Evolutionary conservation across 345 rosid species (phyloP).

Genomic region (Luvunga scandens): DNA sequence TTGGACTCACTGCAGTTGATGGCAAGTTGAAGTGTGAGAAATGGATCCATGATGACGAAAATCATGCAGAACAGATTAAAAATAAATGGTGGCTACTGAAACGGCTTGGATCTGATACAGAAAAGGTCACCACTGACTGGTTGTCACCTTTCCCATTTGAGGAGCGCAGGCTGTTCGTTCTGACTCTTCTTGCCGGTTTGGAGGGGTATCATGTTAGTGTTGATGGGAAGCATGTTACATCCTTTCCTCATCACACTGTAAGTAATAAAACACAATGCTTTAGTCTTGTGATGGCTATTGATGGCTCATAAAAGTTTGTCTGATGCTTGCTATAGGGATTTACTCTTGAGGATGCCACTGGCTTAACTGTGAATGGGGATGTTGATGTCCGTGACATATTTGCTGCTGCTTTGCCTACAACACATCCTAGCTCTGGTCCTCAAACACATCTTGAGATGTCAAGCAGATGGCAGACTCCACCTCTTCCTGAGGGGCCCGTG

Average conservation of each 20-base stretch:
- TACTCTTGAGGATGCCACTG: constrained; percentile 97
- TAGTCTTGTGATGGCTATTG: constrained; percentile 13
- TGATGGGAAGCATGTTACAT: constrained; percentile 86
- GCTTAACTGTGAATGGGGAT: constrained; percentile 73
- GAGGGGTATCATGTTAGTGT: constrained; percentile 90
- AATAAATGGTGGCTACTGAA: constrained; percentile 84
- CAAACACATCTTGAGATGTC: constrained; percentile 83
- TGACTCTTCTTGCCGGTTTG: constrained; percentile 86
- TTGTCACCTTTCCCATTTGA: constrained; percentile 89
- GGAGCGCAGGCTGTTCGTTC: constrained; percentile 74
- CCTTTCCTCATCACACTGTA: constrained; percentile 92
- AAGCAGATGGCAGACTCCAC: constrained; percentile 75
- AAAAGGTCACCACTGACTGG: constrained; percentile 76
- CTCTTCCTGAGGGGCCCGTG: constrained; percentile 51
- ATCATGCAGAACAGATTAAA: constrained; percentile 58
- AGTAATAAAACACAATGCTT: constrained; percentile 29
- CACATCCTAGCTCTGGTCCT: constrained; percentile 86
- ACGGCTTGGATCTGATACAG: constrained; percentile 65
- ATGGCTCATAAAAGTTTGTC: constrained; percentile 21
- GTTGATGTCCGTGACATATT: constrained; percentile 74
- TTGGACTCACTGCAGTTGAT: constrained; percentile 62
- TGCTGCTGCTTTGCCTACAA: constrained; percentile 78
- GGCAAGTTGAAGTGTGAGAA: constrained; percentile 87
- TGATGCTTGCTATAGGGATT: constrained; percentile 57
- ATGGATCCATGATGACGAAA: constrained; percentile 85